Base-by-base conservation (phyloP, 148 eudicot genomes). In the Cornus suecica region DNA sequence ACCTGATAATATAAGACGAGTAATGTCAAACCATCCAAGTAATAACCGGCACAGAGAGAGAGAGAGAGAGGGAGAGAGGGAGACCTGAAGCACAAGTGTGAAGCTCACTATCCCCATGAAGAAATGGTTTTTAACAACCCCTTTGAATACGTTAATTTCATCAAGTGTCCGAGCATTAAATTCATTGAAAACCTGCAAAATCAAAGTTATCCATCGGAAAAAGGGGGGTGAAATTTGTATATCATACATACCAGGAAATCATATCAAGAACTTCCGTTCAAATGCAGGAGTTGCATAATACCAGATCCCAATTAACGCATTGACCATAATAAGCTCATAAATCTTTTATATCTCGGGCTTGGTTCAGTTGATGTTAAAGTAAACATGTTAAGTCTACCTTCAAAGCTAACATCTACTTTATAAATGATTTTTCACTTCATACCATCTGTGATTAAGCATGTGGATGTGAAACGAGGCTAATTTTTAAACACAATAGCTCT, bases 161-260 rank as follows among this genome's bases (percentile, higher is more conserved):
- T 94, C 96, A 5, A 96, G 99, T 86, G 90, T 94, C 64, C 99
- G 92, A 62, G 99, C 96, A 90, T 94, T 94, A 73, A 94, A 89
- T 78, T 94, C 98, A 52, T 94, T 94, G 75, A 94, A 94, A 61
- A 94, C 56, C 98, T 94, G 87, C 69, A 84, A 71, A 65, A 3
- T 22, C 23, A 68, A 37, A 37, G 42, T 37, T 37, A 0, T 37
- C 42, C 42, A 37, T 37, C 42, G 1, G 42, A 37, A 37, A 4
- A 6, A 10, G 8, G 0, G 37, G 1, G 37, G 37, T 0, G 0
- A 32, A 32, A 3, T 37, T 37, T 37, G 7, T 37, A 37, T 6
- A 37, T 37, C 8, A 2, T 18, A 20, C 56, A 23, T 41, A 9
- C 52, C 22, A 37, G 11, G 16, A 4, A 23, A 68, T 34, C 48